Conservation (phyloP, 176 grass and related monocot genomes). For the Raddia guianensis region DNA sequence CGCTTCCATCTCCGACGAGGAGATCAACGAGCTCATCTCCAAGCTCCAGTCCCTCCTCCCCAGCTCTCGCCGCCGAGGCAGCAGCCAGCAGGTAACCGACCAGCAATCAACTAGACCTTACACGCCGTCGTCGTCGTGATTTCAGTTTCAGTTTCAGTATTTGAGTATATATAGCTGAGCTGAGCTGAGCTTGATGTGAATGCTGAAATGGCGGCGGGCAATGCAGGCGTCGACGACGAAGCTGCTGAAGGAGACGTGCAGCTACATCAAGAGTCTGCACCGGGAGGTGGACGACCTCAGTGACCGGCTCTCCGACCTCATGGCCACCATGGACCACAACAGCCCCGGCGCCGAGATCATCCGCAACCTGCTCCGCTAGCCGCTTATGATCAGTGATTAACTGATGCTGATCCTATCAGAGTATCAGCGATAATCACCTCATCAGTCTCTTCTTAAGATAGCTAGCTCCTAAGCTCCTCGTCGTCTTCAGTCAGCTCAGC, state of each 20-base stretch:
- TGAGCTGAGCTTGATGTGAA: neutral
- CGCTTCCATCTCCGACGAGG: slow-evolving; percentile 61
- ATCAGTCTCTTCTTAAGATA: slow-evolving; percentile 19
- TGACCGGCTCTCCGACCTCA: slow-evolving; percentile 67
- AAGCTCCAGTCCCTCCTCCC: slow-evolving; percentile 76
- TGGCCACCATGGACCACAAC: slow-evolving; percentile 60
- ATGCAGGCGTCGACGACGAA: slow-evolving; percentile 64
- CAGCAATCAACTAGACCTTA: no score
- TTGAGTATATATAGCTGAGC: no score
- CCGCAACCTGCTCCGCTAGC: slow-evolving; percentile 67
- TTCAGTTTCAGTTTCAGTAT: no score
- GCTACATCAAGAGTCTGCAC: slow-evolving; percentile 79
- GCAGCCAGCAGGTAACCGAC: slow-evolving; percentile 46
- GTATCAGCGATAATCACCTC: neutral
- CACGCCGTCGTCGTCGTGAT: no score
- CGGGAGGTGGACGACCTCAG: slow-evolving; percentile 75
- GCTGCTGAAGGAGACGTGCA: slow-evolving; percentile 79
- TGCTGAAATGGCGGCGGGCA: neutral
- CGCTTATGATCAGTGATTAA: neutral
- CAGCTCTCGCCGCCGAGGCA: slow-evolving; percentile 34
- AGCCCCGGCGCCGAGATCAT: slow-evolving; percentile 71
- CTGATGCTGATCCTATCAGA: no score
- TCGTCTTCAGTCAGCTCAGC: neutral
- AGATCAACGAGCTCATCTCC: slow-evolving; percentile 83
- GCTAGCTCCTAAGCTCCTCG: neutral